Evolutionary conservation across 1,139 yeast genomes (phyloP), one percentile per base, ranked within the genome.

Genomic region (Zygosaccharomyces sapae): DNA sequence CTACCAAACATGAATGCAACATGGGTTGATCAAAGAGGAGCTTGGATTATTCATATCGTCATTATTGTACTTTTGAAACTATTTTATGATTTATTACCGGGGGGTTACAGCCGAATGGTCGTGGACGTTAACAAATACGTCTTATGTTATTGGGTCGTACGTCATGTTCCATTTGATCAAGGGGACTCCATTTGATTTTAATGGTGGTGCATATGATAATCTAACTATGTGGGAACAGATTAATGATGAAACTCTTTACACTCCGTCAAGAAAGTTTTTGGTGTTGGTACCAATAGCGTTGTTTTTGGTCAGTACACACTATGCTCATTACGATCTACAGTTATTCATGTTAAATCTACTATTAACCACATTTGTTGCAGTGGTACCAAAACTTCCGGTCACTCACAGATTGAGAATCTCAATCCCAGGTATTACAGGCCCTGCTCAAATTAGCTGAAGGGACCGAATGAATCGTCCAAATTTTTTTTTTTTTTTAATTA

Each of bases 201-300:
- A 90, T 65, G 84, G 88, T 34, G 98, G 98, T 38, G 97, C 97
- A 0, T 92, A 86, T 68, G 98, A 92, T 66, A 84, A 88, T 63
- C 76, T 92, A 59, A 92, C 97, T 24, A 87, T 92, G 97, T 92
- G 98, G 98, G 98, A 92, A 69, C 98, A 92, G 69, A 84, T 92
- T 55, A 97, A 92, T 68, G 84, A 89, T 60, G 98, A 97, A 51
- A 97, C 89, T 65, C 95, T 89, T 67, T 92, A 90, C 67, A 92
- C 98, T 0, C 98, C 98, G 4, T 83, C 96, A 24, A 89, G 92
- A 73, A 92, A 92, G 69, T 92, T 89, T 63, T 73, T 92, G 58
- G 79, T 90, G 72, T 81, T 87, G 50, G 96, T 92, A 12, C 98
- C 98, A 34, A 86, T 92, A 56, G 83, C 81, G 7, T 74, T 92